These are phyloP conservation scores for Cyclaneusma minus DNA, from an alignment of 2,329 filamentous ascomycete genomes.

Conservation along the genomic window DNA sequence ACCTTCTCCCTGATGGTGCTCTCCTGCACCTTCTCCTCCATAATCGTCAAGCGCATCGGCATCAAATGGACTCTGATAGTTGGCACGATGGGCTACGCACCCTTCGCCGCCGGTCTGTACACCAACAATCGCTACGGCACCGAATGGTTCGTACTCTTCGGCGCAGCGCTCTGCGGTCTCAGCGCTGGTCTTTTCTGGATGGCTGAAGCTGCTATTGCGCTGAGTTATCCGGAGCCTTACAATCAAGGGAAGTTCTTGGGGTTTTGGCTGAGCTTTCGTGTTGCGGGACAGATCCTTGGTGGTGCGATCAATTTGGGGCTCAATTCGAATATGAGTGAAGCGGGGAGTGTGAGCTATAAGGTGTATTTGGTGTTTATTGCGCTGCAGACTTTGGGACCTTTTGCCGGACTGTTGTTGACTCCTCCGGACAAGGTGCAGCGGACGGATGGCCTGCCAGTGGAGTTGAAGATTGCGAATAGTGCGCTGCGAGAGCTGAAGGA, in stretches of 20 bases:
- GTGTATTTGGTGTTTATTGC: slow-evolving; percentile 59
- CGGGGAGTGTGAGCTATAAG: slow-evolving; percentile 51
- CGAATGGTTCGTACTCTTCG: slow-evolving; percentile 54
- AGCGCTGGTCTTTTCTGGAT: slow-evolving; percentile 53
- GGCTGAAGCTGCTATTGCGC: slow-evolving; percentile 57
- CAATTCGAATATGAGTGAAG: slow-evolving; percentile 38
- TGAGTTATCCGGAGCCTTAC: slow-evolving; percentile 56
- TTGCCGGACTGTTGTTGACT: slow-evolving; percentile 49
- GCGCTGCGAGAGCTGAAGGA: slow-evolving; percentile 43
- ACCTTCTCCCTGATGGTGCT: slow-evolving; percentile 62
- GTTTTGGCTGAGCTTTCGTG: slow-evolving; percentile 46
- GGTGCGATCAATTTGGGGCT: slow-evolving; percentile 57
- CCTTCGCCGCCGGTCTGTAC: slow-evolving; percentile 56
- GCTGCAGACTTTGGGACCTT: slow-evolving; percentile 47
- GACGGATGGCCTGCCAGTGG: slow-evolving; percentile 46
- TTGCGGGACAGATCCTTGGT: slow-evolving; percentile 53
- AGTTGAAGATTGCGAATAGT: slow-evolving; percentile 38
- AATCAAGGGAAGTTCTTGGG: slow-evolving; percentile 50
- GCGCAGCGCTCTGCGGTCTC: slow-evolving; percentile 52
- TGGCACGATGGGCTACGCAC: slow-evolving; percentile 57
- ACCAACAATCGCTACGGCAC: slow-evolving; percentile 55
- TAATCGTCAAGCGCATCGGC: slow-evolving; percentile 49
- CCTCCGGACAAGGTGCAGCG: slow-evolving; percentile 45
- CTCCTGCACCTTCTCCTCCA: slow-evolving; percentile 49
- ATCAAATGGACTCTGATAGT: slow-evolving; percentile 58